Conservation (phyloP, 306 rosid genomes). For the Crataegus laevigata region DNA sequence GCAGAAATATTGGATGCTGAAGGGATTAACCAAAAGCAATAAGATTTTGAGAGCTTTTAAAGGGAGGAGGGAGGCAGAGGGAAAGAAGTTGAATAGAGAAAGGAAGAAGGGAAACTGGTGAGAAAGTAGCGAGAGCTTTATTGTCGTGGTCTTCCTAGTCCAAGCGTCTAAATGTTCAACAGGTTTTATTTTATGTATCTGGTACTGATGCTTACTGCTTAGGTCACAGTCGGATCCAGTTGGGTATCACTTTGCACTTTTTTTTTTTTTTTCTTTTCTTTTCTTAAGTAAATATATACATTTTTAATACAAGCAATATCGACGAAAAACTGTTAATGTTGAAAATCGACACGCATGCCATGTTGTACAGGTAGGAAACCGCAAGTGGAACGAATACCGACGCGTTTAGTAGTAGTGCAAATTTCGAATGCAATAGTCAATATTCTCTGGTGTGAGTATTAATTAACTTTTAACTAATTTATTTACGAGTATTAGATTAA, state of each 20-base stretch:
- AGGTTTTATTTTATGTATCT: neutral
- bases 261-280: too few relatives aligned
- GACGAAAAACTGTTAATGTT: too few relatives aligned
- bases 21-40: slow-evolving; percentile 18
- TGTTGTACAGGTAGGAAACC: too few relatives aligned
- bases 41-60: slow-evolving; percentile 27
- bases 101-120: slow-evolving; percentile 15
- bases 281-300: too few relatives aligned
- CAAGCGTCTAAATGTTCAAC: neutral
- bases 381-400: too few relatives aligned
- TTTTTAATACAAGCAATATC: too few relatives aligned
- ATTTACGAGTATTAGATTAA: too few relatives aligned
- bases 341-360: too few relatives aligned
- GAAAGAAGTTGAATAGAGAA: slow-evolving; percentile 23
- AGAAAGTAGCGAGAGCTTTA: neutral
- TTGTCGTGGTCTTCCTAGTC: neutral
- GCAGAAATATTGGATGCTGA: slow-evolving; percentile 24
- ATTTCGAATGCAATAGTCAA: too few relatives aligned
- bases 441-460: too few relatives aligned
- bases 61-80: slow-evolving; percentile 10
- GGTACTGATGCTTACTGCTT: neutral
- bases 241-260: neutral
- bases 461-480: too few relatives aligned
- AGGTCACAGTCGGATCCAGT: neutral
- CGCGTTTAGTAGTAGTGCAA: too few relatives aligned